phyloP scores from a whole-genome alignment of 1,284 basidiomycete genomes.

The Nidula niveotomentosa region DNA sequence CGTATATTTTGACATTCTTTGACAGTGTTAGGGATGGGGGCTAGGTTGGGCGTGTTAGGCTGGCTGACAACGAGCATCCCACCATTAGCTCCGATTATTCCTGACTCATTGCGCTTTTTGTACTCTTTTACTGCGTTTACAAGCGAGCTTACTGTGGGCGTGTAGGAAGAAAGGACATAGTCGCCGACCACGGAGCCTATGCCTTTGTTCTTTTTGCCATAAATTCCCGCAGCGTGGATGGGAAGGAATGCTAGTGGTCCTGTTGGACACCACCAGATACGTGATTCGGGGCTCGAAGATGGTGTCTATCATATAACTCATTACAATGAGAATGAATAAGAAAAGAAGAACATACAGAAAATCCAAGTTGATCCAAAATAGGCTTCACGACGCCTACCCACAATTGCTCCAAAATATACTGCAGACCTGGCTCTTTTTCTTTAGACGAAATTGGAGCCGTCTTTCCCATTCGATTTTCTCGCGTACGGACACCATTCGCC shows the following conservation, averaged over 20 bases:
- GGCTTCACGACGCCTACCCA: slow-evolving; percentile 10
- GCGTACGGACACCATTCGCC: background rate
- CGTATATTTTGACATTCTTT: background rate
- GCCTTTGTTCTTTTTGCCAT: background rate
- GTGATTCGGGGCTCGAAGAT: background rate
- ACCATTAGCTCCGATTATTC: background rate
- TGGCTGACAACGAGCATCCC: slow-evolving; percentile 8
- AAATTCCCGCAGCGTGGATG: slow-evolving; percentile 13
- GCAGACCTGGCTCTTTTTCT: background rate
- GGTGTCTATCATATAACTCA: background rate
- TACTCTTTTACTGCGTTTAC: background rate
- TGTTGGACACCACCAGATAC: slow-evolving; percentile 15
- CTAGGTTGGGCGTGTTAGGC: slow-evolving; percentile 5
- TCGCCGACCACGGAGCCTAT: slow-evolving; percentile 2
- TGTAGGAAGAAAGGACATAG: slow-evolving; percentile 12
- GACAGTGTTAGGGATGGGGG: slow-evolving; percentile 8
- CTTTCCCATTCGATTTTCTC: background rate
- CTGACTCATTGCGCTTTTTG: background rate
- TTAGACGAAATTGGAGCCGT: background rate
- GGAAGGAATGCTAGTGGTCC: slow-evolving; percentile 13
- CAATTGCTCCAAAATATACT: slow-evolving; percentile 7
- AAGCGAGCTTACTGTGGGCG: slow-evolving; percentile 8
- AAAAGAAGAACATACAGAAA: slow-evolving; percentile 4
- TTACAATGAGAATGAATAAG: background rate
- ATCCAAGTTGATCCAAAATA: slow-evolving; percentile 4